Evolutionary conservation across 2,329 filamentous ascomycete genomes (phyloP).

Genomic region (Zalaria sp.): DNA sequence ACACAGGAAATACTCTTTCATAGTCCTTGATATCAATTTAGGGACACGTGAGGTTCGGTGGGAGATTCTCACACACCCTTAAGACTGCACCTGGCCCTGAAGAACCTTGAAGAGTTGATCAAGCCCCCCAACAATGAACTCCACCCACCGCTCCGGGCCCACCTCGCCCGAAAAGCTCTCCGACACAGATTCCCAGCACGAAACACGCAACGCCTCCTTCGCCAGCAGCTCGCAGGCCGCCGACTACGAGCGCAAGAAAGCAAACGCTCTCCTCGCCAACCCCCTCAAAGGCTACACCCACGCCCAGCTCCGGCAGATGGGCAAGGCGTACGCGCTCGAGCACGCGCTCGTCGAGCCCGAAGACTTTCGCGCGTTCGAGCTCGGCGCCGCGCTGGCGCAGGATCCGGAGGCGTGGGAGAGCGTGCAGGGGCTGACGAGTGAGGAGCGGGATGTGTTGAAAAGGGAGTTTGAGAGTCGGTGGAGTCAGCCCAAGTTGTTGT

Average conservation of each 20-base stretch:
- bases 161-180: background rate
- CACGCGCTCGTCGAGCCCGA: conserved; percentile 27
- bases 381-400: conserved; percentile 35
- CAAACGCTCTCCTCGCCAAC: conserved; percentile 38
- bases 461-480: conserved; percentile 34
- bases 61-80: too few relatives aligned
- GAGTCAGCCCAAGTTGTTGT: conserved; percentile 33
- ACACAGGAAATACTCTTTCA: too few relatives aligned
- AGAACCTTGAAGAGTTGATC: too few relatives aligned
- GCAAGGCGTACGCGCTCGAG: conserved; percentile 42
- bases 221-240: conserved; percentile 8
- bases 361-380: conserved; percentile 24
- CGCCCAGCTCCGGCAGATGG: conserved; percentile 39
- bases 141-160: too few relatives aligned
- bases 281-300: conserved; percentile 35
- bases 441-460: conserved; percentile 28
- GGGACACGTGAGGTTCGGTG: too few relatives aligned
- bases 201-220: background rate
- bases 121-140: too few relatives aligned
- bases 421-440: conserved; percentile 27
- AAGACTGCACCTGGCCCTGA: too few relatives aligned
- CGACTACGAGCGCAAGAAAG: conserved; percentile 18
- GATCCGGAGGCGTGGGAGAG: conserved; percentile 31
- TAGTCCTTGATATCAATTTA: too few relatives aligned
- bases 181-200: background rate